phyloP scores from a whole-genome alignment of 1,284 basidiomycete species.

The Xanthoconium separans region DNA sequence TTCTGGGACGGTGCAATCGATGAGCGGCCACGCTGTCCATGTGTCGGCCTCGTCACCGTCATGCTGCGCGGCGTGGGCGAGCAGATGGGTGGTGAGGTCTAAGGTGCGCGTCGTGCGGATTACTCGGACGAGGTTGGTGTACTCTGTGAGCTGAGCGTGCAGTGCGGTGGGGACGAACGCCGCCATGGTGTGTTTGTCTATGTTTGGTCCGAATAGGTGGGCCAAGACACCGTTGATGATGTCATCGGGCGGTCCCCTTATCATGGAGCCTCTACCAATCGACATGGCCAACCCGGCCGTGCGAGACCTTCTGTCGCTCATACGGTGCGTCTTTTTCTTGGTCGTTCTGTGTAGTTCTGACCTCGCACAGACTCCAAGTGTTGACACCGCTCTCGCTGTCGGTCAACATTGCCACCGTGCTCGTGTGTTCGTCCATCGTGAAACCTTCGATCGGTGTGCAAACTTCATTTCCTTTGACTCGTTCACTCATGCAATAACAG shows the following conservation, averaged over 20 bases:
- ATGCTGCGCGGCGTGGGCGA: constrained; percentile 16
- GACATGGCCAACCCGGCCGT: constrained; percentile 53
- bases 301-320: constrained; percentile 54
- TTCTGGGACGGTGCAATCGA: constrained; percentile 31
- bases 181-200: constrained; percentile 15
- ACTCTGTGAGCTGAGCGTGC: constrained; percentile 28
- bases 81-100: constrained; percentile 29
- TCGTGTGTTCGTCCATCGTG: constrained; percentile 55
- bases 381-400: constrained; percentile 75
- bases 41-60: constrained; percentile 5
- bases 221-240: constrained; percentile 8
- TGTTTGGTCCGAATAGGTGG: constrained; percentile 8
- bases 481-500: constrained; percentile 30
- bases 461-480: background rate
- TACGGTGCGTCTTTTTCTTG: constrained; percentile 36
- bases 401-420: constrained; percentile 62
- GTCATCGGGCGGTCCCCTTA: background rate
- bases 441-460: constrained; percentile 53
- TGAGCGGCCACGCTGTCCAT: constrained; percentile 33
- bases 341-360: background rate
- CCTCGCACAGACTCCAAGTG: constrained; percentile 60
- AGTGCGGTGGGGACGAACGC: constrained; percentile 18
- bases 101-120: constrained; percentile 26
- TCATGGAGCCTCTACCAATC: constrained; percentile 48
- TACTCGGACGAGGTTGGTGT: constrained; percentile 24